Evolutionary conservation across 805 yeast species (phyloP).

Genomic region (Sugiyamaella mastotermitis): DNA sequence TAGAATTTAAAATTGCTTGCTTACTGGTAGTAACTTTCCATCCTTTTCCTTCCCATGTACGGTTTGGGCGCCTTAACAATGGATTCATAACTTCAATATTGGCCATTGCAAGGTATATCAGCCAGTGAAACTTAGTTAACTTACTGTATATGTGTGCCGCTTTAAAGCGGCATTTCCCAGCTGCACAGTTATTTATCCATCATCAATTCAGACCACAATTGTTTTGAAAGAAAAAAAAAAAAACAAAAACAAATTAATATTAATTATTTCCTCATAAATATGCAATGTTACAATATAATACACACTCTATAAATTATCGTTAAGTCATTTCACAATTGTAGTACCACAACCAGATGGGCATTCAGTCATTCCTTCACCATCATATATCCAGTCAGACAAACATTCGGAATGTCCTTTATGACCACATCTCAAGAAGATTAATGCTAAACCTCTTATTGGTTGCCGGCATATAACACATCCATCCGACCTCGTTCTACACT

Average conservation of each 20-base stretch:
- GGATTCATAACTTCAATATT: no score
- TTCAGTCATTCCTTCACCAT: conserved; percentile 47
- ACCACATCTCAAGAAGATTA: conserved; percentile 65
- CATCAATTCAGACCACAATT: no score
- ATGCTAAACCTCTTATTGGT: conserved; percentile 66
- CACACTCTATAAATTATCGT: neutral
- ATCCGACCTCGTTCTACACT: conserved; percentile 53
- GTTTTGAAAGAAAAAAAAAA: no score
- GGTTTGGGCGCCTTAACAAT: no score
- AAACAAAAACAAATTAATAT: no score
- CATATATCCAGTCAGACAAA: conserved; percentile 68
- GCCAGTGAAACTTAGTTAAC: no score
- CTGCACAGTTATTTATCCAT: no score
- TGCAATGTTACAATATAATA: neutral
- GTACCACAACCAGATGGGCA: conserved; percentile 73
- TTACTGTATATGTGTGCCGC: no score
- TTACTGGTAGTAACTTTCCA: conserved; percentile 75
- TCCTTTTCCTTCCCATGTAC: conserved; percentile 45
- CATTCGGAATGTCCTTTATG: conserved; percentile 85
- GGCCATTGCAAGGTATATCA: no score
- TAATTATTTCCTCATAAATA: no score
- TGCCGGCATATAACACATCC: conserved; percentile 75
- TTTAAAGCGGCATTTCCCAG: no score
- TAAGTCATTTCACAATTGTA: conserved; percentile 2
- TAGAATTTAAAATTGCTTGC: conserved; percentile 69